Base-by-base conservation (phyloP, 176 grass and related monocot species). In the Rhynchospora pubera region DNA sequence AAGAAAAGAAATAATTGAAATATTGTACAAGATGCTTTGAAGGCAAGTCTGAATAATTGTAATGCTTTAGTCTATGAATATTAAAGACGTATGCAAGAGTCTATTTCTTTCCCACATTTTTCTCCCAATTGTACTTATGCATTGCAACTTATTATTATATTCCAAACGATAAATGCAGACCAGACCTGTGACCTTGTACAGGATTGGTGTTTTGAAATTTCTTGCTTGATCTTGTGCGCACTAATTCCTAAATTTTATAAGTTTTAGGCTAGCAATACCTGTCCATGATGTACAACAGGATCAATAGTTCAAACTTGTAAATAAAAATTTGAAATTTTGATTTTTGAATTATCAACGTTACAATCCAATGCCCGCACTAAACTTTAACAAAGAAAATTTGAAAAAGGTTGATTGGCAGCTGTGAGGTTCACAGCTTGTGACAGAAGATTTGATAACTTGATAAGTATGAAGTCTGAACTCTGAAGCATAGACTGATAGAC, bases 1-100 rank as follows among this genome's bases (percentile, higher is more conserved):
- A 80, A 7, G 53, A 80, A 24, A 61, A 80, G 58, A 44, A 80
- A 80, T 80, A 80, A 80, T 16, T 59, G 5, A 34, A 78, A 30
- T 65, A 9, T 46, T 81, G 42, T 48, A 10, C 34, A 79, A 19
- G 5, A 60, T 81, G 10, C 19, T 65, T 65, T 50, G 3, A 15
- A 22, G 47, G 7, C 12, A 23, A 61, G 28, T 61, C 5, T 79
- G 18, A 79, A 79, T 59, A 59, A 79, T 22, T 45, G 18, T 28
- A 80, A 28, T 60, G 30, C 6, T 39, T 80, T 80, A 80, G 7
- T 80, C 21, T 60, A 62, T 80, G 44, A 80, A 39, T 8, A 16
- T 6, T 76, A 55, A 26, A 16, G 22, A 2, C 5, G 11, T 50
- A 5, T 39, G 34, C 34, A 5, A 39, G 34, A 39, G 5, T 6